These are phyloP conservation scores for Geotrichum aggregatum DNA, from an alignment of 1,139 yeast genomes.

Conservation along the genomic window DNA sequence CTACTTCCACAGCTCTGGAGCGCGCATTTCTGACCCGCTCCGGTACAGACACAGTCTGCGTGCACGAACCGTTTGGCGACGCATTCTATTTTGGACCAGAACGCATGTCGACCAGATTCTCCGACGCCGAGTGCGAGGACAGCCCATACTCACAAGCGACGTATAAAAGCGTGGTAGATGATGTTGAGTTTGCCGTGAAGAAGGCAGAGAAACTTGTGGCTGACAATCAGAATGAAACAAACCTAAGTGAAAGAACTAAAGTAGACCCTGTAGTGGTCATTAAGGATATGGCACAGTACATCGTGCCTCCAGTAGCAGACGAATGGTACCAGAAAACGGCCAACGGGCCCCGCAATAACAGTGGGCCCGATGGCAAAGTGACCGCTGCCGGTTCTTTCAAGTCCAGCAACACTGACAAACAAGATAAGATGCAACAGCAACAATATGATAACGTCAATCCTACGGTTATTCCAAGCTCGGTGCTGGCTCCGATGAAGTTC, in stretches of 20 bases:
- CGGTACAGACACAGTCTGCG: slow-evolving; percentile 25
- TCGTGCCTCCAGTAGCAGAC: slow-evolving; percentile 28
- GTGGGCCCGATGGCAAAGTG: background rate
- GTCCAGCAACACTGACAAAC: background rate
- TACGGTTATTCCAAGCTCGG: slow-evolving; percentile 27
- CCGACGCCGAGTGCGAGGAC: slow-evolving; percentile 21
- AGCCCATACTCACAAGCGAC: slow-evolving; percentile 24
- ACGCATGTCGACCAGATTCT: slow-evolving; percentile 29
- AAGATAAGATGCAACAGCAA: too few species aligned
- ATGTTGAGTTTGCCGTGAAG: slow-evolving; percentile 12
- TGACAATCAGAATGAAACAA: background rate
- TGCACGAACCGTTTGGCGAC: slow-evolving; percentile 35
- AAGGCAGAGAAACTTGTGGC: background rate
- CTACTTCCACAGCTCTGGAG: slow-evolving; percentile 34
- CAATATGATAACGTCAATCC: slow-evolving; percentile 22
- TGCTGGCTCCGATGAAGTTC: slow-evolving; percentile 25
- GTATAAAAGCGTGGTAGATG: slow-evolving; percentile 24
- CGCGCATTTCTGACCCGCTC: slow-evolving; percentile 31
- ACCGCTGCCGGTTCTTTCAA: slow-evolving; percentile 26
- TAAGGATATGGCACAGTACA: slow-evolving; percentile 35
- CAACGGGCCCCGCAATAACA: background rate
- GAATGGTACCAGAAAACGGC: slow-evolving; percentile 1
- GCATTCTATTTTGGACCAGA: slow-evolving; percentile 34
- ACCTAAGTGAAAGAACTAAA: too few species aligned
- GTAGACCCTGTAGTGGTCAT: slow-evolving; percentile 25